Conservation (phyloP, 257 asterid genomes). For the Solanum chmielewskii region DNA sequence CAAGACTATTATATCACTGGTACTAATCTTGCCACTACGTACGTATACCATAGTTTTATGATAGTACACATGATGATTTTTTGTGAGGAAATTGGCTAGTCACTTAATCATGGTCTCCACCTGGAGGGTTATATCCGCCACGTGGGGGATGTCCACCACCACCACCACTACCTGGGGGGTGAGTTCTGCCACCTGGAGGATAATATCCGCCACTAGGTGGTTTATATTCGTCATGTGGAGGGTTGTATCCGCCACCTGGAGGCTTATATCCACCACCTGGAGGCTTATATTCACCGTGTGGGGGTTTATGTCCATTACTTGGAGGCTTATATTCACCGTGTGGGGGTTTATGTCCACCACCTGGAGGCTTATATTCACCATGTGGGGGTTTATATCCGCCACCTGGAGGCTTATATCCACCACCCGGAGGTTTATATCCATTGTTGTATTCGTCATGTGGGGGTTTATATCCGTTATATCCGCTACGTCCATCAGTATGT, state of each 20-base stretch:
- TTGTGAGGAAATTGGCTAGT: background rate
- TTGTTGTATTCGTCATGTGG: background rate
- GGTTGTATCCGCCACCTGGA: background rate
- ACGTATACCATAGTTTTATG: background rate
- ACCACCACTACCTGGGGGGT: background rate
- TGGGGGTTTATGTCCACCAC: background rate
- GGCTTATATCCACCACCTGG: background rate
- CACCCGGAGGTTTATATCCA: background rate
- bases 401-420: fast-evolving
- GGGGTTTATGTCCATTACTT: fast-evolving
- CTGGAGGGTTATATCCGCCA: background rate
- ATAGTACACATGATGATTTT: background rate
- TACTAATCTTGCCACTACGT: background rate
- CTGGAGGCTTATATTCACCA: too few relatives aligned
- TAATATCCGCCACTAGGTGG: background rate
- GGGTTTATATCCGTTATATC: background rate
- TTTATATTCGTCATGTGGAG: background rate
- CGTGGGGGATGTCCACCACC: background rate
- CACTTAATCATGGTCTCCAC: background rate
- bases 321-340: too few relatives aligned
- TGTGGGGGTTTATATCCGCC: fast-evolving
- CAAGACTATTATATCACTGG: background rate
- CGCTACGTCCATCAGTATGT: background rate
- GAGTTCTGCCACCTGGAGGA: too few relatives aligned
- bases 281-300: too few relatives aligned